Evolutionary conservation across 371 early-diverging fungal genomes (phyloP), one percentile per base, ranked within the genome.

Genomic region (Dinochytrium kinnereticum): DNA sequence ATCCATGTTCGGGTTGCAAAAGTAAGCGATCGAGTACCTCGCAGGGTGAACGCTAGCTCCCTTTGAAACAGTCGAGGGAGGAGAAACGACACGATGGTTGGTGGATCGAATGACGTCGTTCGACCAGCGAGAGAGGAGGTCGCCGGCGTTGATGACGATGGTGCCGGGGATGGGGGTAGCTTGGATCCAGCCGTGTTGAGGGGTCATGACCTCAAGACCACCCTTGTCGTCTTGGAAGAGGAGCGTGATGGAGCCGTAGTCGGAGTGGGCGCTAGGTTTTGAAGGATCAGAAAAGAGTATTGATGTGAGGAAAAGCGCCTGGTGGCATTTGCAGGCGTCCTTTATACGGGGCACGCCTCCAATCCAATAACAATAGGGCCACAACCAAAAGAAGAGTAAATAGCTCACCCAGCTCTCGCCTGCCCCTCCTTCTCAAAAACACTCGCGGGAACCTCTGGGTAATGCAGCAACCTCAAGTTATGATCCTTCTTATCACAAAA

Each of bases 181-280:
- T 0, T 89, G 80, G 15, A 92, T 84, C 90, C 90, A 93, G 2
- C 69, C 78, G 31, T 81, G 51, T 24, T 86, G 81, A 37, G 82
- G 80, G 0, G 86, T 82, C 67, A 87, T 86, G 31, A 86, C 86
- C 70, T 93, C 91, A 5, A 93, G 82, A 17, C 94, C 94, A 26
- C 81, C 81, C 15, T 87, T 86, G 36, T 89, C 85, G 57, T 91
- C 88, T 80, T 91, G 91, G 76, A 92, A 90, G 64, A 92, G 74
- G 17, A 93, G 73, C 0, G 94, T 92, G 57, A 91, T 76, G 0
- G 88, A 86, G 15, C 94, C 94, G 74, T 91, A 92, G 76, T 92
- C 92, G 1, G 90, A 86, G 70, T 80, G 82, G 0, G 72, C 76
- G n/a, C 70, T 61, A 37, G n/a, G n/a, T n/a, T n/a, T n/a, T n/a